These are phyloP conservation scores for Pyrus betulifolia DNA, from an alignment of 306 rosid genomes.

Conservation along the genomic window DNA sequence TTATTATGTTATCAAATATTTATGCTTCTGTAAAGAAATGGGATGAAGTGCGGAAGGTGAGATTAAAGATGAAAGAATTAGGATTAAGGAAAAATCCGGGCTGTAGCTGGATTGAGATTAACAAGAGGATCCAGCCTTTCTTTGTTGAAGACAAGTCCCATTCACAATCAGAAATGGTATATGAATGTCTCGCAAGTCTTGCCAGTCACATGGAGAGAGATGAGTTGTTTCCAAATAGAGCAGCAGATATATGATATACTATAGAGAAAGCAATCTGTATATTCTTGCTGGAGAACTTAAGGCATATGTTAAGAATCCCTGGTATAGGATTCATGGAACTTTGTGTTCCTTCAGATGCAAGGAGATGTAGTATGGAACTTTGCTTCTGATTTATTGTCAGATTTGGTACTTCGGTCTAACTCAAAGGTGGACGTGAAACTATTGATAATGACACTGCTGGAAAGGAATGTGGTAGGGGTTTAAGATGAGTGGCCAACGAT, in stretches of 20 bases:
- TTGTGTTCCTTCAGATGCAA: background rate
- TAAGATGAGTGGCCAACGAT: background rate
- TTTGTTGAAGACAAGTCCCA: conserved; percentile 59
- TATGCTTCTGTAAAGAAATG: conserved; percentile 61
- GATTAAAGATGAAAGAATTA: conserved; percentile 61
- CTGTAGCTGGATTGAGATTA: conserved; percentile 79
- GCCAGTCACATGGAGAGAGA: conserved; percentile 50
- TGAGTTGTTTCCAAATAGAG: conserved; percentile 10
- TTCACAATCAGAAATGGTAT: conserved; percentile 37
- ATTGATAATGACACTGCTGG: background rate
- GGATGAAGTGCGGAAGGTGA: conserved; percentile 56
- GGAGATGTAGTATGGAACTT: background rate
- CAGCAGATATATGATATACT: background rate
- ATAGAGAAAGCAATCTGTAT: background rate
- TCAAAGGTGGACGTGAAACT: background rate
- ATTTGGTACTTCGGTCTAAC: background rate
- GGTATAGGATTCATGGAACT: background rate
- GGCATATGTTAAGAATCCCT: background rate
- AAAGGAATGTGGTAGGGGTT: background rate
- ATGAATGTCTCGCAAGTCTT: conserved; percentile 49
- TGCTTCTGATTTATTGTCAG: background rate
- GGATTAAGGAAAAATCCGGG: conserved; percentile 73
- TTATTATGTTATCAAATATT: conserved; percentile 47
- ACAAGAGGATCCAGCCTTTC: conserved; percentile 51
- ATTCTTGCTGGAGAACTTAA: background rate